These are phyloP conservation scores for Pseudisothecium myosuroides DNA, from an alignment of 225 moss, liverwort and hornwort genomes.

Conservation along the genomic window DNA sequence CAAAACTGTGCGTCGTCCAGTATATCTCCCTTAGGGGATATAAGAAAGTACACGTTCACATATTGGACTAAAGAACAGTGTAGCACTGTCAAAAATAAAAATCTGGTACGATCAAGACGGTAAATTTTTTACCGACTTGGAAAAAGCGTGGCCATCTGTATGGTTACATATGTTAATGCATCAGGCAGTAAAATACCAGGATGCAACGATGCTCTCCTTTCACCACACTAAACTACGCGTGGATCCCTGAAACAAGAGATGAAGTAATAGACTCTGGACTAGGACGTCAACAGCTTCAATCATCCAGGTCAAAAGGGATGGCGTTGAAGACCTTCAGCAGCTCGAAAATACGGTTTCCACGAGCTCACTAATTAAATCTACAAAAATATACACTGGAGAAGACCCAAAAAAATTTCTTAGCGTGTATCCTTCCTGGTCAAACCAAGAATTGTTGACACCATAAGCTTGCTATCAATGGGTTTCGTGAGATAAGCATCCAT, in stretches of 20 bases:
- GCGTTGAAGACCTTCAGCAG: neutral
- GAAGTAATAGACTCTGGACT: neutral
- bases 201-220: neutral
- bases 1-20: neutral
- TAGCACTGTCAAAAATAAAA: constrained; percentile 13
- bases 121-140: constrained; percentile 31
- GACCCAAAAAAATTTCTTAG: neutral
- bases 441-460: constrained; percentile 78
- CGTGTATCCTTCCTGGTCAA: constrained; percentile 27
- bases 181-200: neutral
- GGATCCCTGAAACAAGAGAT: constrained; percentile 6
- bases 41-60: neutral
- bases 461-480: constrained; percentile 80
- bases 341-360: neutral
- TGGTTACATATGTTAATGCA: neutral
- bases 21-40: neutral
- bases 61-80: neutral
- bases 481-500: constrained; percentile 98
- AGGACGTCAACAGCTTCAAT: neutral
- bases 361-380: constrained; percentile 10
- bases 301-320: neutral
- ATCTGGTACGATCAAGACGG: constrained; percentile 25
- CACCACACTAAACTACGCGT: neutral
- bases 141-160: constrained; percentile 22
- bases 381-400: constrained; percentile 19